Base-by-base conservation (phyloP, 2,329 filamentous ascomycete genomes). In the Ceratocystis diversiconidia region DNA sequence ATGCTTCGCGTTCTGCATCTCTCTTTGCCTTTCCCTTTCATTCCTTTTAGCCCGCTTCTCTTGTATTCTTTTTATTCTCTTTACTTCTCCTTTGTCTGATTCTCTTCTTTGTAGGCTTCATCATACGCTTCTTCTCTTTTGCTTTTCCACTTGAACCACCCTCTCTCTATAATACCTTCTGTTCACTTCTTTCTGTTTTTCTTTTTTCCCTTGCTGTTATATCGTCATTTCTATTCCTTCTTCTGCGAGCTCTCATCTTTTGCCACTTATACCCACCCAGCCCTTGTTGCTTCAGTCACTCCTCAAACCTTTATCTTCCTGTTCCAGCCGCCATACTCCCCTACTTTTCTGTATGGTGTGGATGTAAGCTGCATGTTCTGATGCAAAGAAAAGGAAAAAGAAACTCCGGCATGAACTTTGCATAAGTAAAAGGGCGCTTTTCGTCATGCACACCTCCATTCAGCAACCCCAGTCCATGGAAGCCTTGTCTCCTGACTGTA, bases 111-210 rank as follows among this genome's bases (percentile, higher is more conserved):
- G 22, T 57, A 57, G 22, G 17, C 52, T 28, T 30, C 52, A 19
- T 50, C 32, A 36, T 36, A 36, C 10, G 32, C 6, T 22, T 50
- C 15, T 52, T 52, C 19, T 52, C 48, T 52, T 52, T 25, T 22
- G 19, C 25, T 52, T 6, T 48, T 30, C 3, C 25, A 15, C 30
- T 63, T 55, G 32, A 12, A 36, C 41, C 30, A n/a, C 41, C 64
- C 44, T 61, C 36, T 19, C 55, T 46, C 28, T 25, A 46, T 48
- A 61, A 57, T 46, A 17, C 28, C 7, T 62, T 61, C 44, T 17
- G 25, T 59, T 66, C 19, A 57, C 55, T 28, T 25, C 25, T n/a
- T 66, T 50, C 30, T 36, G 41, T 59, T 57, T 28, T 30, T 61
- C 28, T 36, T 57, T 30, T 19, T 8, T 5, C 50, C 19, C 17